Evolutionary conservation across 106 monocot species (phyloP).

Genomic region (Acorus calamus): DNA sequence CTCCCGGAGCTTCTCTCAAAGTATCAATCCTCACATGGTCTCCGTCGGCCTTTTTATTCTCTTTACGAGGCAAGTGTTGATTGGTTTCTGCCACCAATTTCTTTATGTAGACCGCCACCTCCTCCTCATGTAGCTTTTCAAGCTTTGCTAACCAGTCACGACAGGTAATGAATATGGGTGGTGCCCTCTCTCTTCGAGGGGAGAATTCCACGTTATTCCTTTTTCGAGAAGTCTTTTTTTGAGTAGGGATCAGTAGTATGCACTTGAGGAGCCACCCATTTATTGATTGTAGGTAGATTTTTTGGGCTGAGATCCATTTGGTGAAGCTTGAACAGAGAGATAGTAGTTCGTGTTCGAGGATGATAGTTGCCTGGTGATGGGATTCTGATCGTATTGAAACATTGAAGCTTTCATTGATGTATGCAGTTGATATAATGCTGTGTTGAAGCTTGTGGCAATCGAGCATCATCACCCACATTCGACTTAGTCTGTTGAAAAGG

Average conservation of each 20-base stretch:
- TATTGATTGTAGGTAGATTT: conserved; percentile 56
- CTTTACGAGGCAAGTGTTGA: conserved; percentile 43
- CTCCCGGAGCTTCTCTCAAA: conserved; percentile 6
- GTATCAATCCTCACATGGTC: too few relatives aligned
- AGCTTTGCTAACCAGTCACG: conserved; percentile 52
- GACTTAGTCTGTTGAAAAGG: conserved; percentile 41
- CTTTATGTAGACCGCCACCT: conserved; percentile 54
- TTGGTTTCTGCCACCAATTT: conserved; percentile 23
- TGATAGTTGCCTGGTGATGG: conserved; percentile 26
- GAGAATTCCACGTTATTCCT: conserved; percentile 19
- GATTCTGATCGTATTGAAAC: conserved; percentile 40
- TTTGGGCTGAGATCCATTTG: conserved; percentile 72
- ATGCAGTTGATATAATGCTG: conserved; percentile 30
- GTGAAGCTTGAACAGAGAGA: conserved; percentile 57
- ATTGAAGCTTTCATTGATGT: conserved; percentile 34
- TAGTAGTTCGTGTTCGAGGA: conserved; percentile 47
- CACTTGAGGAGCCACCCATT: conserved; percentile 86
- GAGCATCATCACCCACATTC: conserved; percentile 83
- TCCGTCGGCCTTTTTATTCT: neutral
- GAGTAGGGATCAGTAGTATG: conserved; percentile 20
- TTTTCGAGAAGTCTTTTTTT: conserved; percentile 20
- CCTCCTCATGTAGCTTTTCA: conserved; percentile 27
- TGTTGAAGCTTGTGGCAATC: conserved; percentile 65
- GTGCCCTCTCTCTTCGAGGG: conserved; percentile 31
- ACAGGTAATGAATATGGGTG: conserved; percentile 79